phyloP scores from a whole-genome alignment of 164 flowering plant species.

The Magnolia sinica region DNA sequence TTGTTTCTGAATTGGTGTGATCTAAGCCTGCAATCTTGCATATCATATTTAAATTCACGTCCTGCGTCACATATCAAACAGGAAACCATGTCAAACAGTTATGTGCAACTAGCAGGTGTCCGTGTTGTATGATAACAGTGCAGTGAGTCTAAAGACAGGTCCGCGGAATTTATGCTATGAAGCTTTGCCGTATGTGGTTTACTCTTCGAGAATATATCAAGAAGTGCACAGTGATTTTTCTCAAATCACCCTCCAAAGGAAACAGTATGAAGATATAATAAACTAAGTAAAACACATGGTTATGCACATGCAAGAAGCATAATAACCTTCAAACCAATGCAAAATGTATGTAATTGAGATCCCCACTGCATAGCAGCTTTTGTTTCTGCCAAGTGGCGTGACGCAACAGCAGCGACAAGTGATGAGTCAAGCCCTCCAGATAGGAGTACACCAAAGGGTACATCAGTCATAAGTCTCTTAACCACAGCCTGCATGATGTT shows the following conservation, averaged over 20 bases:
- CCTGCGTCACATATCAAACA: too few species aligned
- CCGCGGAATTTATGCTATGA: too few species aligned
- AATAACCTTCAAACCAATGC: slow-evolving; percentile 82
- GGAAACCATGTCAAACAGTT: background rate
- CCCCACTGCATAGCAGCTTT: slow-evolving; percentile 89
- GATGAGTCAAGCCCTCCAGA: slow-evolving; percentile 98
- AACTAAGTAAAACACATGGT: background rate
- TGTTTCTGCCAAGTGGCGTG: slow-evolving; percentile 62
- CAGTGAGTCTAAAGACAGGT: too few species aligned
- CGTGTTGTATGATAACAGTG: background rate
- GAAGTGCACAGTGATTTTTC: too few species aligned
- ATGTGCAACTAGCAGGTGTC: background rate
- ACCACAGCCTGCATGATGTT: slow-evolving; percentile 65
- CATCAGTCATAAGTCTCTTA: slow-evolving; percentile 98
- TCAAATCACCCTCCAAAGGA: too few species aligned
- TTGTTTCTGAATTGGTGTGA: too few species aligned
- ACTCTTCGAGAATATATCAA: too few species aligned
- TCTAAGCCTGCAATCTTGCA: too few species aligned
- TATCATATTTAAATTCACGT: too few species aligned
- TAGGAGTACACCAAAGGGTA: slow-evolving; percentile 96
- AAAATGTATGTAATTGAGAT: slow-evolving; percentile 81
- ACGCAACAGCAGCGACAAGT: slow-evolving; percentile 94
- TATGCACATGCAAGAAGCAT: too few species aligned
- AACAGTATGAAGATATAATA: background rate
- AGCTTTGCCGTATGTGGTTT: too few species aligned